A percentile compares a stretch with the other conserved stretches of the same genome.
Evolutionary conservation across 768 basidiomycete genomes (phyloP).

Genomic region (Suillus cothurnatus): DNA sequence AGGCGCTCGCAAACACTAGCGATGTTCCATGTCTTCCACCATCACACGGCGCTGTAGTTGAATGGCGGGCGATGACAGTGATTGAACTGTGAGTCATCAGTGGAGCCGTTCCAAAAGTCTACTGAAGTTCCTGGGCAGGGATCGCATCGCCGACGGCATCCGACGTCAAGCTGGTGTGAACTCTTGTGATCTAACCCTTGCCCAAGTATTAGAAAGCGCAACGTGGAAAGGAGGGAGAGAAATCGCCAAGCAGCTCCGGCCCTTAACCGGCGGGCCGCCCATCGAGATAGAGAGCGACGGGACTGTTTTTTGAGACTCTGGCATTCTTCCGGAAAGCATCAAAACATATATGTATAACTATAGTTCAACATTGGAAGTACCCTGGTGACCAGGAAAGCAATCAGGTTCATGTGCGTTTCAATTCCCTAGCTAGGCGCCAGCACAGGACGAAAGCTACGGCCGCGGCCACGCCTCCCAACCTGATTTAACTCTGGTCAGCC

Average conservation of each 20-base stretch:
- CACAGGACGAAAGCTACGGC: constrained; percentile 55
- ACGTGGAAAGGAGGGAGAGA: constrained; percentile 98
- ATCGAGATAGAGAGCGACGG: constrained; percentile 88
- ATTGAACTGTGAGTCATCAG: constrained; percentile 72
- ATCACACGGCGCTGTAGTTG: constrained; percentile 88
- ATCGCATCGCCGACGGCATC: constrained; percentile 75
- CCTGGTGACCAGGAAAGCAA: not conserved
- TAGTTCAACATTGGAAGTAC: not conserved
- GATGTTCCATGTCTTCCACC: constrained; percentile 67
- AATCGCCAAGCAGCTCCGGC: constrained; percentile 80
- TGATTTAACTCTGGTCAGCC: constrained; percentile 23
- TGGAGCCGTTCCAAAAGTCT: constrained; percentile 7
- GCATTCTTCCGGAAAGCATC: not conserved
- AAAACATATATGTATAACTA: not conserved
- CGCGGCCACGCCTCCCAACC: constrained; percentile 60
- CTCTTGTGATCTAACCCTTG: constrained; percentile 61
- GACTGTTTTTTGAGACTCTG: constrained; percentile 61
- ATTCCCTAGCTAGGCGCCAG: constrained; percentile 54
- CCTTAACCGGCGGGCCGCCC: constrained; percentile 76
- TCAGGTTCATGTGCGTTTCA: constrained; percentile 41
- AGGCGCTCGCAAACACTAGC: constrained; percentile 42
- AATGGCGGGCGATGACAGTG: constrained; percentile 97
- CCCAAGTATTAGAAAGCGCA: constrained; percentile 91
- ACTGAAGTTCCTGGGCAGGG: constrained; percentile 47
- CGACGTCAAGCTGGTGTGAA: constrained; percentile 57